These are phyloP conservation scores for Lagerstroemia speciosa DNA, from an alignment of 345 rosid species.

Conservation along the genomic window DNA sequence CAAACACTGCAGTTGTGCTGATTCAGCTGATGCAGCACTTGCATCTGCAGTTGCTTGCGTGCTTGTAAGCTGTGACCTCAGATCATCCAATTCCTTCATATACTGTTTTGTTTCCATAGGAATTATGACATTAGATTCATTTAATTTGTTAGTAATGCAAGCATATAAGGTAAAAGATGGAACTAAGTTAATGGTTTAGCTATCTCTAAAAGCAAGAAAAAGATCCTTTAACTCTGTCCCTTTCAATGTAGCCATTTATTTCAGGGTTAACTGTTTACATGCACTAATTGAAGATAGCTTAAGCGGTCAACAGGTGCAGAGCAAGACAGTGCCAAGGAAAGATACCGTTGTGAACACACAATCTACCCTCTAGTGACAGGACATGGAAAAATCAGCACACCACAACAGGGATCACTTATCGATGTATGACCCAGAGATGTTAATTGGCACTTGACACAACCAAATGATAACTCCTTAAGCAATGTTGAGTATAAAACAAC, in stretches of 20 bases:
- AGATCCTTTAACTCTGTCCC: too few relatives aligned
- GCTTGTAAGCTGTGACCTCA: conserved; percentile 55
- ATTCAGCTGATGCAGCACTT: conserved; percentile 73
- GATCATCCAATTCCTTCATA: conserved; percentile 54
- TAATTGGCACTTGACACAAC: background rate
- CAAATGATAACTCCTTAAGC: background rate
- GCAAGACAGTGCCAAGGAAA: too few relatives aligned
- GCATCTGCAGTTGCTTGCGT: conserved; percentile 67
- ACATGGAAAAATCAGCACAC: background rate
- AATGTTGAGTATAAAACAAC: background rate
- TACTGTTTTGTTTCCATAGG: conserved; percentile 26
- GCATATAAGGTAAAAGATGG: too few relatives aligned
- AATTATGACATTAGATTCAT: background rate
- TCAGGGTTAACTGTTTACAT: too few relatives aligned
- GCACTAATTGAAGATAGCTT: too few relatives aligned
- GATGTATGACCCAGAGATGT: background rate
- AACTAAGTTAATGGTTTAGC: too few relatives aligned
- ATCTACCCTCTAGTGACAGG: background rate
- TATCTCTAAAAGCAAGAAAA: too few relatives aligned
- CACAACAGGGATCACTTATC: too few relatives aligned
- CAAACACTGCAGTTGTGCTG: conserved; percentile 68
- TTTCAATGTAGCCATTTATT: too few relatives aligned
- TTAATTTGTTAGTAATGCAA: background rate
- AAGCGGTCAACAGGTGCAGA: too few relatives aligned
- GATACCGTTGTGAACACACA: background rate